phyloP scores from a whole-genome alignment of 495 filamentous ascomycete genomes.

The Penicillium turbatum region DNA sequence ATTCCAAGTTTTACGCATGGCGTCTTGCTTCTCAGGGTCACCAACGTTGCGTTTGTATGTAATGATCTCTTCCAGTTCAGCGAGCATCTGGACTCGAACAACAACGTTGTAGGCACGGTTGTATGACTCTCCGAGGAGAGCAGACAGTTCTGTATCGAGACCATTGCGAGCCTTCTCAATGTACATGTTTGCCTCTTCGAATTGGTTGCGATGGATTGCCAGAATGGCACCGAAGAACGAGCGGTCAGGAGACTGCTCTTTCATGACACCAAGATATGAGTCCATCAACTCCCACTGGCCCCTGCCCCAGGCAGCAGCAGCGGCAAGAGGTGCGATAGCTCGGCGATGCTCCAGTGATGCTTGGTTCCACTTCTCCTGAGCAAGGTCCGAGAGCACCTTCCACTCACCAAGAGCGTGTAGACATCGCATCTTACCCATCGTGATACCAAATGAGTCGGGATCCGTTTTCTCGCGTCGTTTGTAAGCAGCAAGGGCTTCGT shows the following conservation, averaged over 20 bases:
- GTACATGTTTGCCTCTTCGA: constrained; percentile 76
- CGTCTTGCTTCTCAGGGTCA: constrained; percentile 77
- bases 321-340: constrained; percentile 84
- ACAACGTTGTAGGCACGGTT: constrained; percentile 94
- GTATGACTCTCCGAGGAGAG: constrained; percentile 92
- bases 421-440: constrained; percentile 99
- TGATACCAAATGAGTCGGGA: constrained; percentile 76
- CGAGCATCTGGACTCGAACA: constrained; percentile 96
- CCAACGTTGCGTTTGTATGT: constrained; percentile 84
- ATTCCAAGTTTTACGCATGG: constrained; percentile 91
- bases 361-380: constrained; percentile 88
- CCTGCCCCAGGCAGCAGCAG: constrained; percentile 95
- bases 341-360: constrained; percentile 79
- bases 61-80: constrained; percentile 97
- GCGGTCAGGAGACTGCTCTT: constrained; percentile 82
- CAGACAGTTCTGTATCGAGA: constrained; percentile 90
- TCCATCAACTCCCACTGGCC: constrained; percentile 98
- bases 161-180: constrained; percentile 90
- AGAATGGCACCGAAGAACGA: constrained; percentile 97
- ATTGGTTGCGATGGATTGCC: constrained; percentile 89
- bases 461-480: constrained; percentile 72
- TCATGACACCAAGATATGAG: constrained; percentile 91
- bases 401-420: constrained; percentile 95
- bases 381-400: constrained; percentile 82
- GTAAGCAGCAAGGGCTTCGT: constrained; percentile 92